Evolutionary conservation across 306 rosid genomes (phyloP).

Genomic region (Quillaja saponaria): DNA sequence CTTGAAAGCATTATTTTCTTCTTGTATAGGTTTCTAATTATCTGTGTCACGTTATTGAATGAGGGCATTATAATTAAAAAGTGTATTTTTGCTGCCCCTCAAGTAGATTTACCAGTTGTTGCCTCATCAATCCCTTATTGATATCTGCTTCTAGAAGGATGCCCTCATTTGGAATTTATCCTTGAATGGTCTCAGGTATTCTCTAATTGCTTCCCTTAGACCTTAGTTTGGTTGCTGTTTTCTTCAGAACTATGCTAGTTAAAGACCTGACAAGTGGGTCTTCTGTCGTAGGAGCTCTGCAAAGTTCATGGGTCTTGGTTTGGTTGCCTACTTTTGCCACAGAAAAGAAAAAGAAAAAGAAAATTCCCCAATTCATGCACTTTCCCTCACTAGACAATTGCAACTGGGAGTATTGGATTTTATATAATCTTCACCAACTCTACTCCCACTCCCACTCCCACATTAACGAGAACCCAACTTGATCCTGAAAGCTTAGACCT

Average conservation of each 20-base stretch:
- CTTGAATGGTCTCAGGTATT: constrained; percentile 87
- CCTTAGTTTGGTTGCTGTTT: not conserved
- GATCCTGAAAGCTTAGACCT: too few relatives aligned
- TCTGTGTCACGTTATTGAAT: too few relatives aligned
- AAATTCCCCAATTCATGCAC: too few relatives aligned
- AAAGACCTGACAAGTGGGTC: constrained; percentile 18
- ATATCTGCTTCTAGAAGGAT: constrained; percentile 76
- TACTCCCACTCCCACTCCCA: too few relatives aligned
- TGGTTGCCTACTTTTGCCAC: too few relatives aligned
- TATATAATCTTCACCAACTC: too few relatives aligned
- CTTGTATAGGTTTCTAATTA: too few relatives aligned
- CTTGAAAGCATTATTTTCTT: too few relatives aligned
- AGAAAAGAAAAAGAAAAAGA: too few relatives aligned
- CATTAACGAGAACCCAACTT: too few relatives aligned
- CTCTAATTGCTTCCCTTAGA: constrained; percentile 10
- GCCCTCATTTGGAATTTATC: constrained; percentile 88
- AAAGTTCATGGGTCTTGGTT: constrained; percentile 78
- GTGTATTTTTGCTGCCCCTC: constrained; percentile 71
- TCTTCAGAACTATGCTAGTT: not conserved
- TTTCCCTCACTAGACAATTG: too few relatives aligned
- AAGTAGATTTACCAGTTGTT: constrained; percentile 63
- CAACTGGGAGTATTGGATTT: too few relatives aligned
- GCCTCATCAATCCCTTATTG: constrained; percentile 60
- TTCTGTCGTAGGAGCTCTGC: constrained; percentile 75
- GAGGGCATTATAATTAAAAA: constrained; percentile 70